Evolutionary conservation across 345 rosid species (phyloP), one percentile per base, ranked within the genome.

Genomic region (Turritis glabra): DNA sequence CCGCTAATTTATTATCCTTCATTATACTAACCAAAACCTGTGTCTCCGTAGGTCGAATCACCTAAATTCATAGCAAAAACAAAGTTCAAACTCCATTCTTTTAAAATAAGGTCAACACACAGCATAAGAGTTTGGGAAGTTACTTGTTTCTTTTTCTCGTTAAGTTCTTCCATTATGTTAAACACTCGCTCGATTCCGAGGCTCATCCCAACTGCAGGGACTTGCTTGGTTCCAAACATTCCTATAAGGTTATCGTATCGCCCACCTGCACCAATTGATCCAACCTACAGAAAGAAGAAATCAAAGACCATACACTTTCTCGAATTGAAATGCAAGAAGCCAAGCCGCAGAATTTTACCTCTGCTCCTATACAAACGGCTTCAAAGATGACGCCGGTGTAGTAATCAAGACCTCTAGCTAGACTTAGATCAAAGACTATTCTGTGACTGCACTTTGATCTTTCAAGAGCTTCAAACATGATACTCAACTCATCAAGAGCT

Each of bases 401-500:
- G 84, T 95, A 95, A 83, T 92, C 99, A 64, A 95, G 99, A 53
- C 99, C 99, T 80, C 99, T 87, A 51, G 98, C 99, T 62, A 95
- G 92, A 77, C 99, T 95, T 75, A 95, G 84, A 78, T 95, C 99
- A 80, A 95, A 95, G 70, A 90, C 90, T 68, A 95, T 86, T 80
- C 82, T 92, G 76, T 85, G 72, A 64, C 82, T 85, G 75, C 97
- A 88, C 77, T 86, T 84, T 51, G 99, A 84, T 80, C 77, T 89
- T 11, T 88, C 91, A 12, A 95, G 83, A 78, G 97, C 96, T 74
- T 88, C 87, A 84, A 95, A 95, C 80, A 95, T 56, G 79, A 92
- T 81, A 53, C 78, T 84, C 82, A 95, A 76, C 64, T 92, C 98
- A 43, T 86, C 81, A 79, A 95, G 76, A 47, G 99, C 98, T 66